Conservation (phyloP, 163 green algal species). For the Scenedesmus sp. region DNA sequence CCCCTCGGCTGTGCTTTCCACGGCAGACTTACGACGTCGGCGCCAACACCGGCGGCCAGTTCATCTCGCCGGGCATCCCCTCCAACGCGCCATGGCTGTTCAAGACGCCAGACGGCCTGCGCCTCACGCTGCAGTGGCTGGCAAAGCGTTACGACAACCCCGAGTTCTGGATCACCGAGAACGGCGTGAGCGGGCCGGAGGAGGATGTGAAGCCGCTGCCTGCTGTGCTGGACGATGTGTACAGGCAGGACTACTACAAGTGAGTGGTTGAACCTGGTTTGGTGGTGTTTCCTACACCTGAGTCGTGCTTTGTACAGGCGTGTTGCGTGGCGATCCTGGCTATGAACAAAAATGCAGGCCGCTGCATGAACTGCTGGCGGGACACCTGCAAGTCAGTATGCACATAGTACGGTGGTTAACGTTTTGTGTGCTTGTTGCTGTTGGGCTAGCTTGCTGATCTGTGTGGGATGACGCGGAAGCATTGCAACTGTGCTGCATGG, state of each 20-base stretch:
- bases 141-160: conserved; percentile 51
- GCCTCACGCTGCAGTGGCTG: conserved; percentile 60
- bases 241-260: conserved; percentile 53
- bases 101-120: conserved; percentile 55
- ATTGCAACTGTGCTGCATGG: neutral
- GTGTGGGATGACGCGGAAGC: neutral
- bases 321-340: conserved; percentile 50
- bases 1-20: neutral
- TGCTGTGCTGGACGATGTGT: conserved; percentile 46
- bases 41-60: neutral
- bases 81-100: conserved; percentile 46
- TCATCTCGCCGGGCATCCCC: conserved; percentile 32
- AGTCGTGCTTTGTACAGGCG: no score
- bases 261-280: neutral
- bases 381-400: conserved; percentile 32
- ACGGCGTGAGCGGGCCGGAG: conserved; percentile 45
- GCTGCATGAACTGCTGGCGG: conserved; percentile 8
- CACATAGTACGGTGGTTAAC: no score
- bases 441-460: no score
- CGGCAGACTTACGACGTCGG: conserved; percentile 26
- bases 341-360: conserved; percentile 11
- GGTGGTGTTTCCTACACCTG: neutral
- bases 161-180: conserved; percentile 63
- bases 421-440: no score
- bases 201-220: conserved; percentile 22